These are phyloP conservation scores for Naegleria lovaniensis DNA, from an alignment of 208 protist genomes.

Conservation along the genomic window DNA sequence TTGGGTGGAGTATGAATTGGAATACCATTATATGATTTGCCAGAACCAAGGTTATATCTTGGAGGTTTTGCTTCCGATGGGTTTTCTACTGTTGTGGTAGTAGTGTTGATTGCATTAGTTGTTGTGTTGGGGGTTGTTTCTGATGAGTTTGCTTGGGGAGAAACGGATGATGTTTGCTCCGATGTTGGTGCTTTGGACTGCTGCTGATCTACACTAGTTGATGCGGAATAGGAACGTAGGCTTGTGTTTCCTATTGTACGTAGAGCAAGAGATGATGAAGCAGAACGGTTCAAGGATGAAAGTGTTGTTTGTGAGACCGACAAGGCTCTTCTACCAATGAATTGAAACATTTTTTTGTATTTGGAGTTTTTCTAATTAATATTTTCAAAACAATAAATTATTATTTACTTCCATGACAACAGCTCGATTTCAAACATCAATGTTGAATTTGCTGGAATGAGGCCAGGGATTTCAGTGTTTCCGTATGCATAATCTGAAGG, in stretches of 20 bases:
- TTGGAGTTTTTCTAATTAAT: no score
- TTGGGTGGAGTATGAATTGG: background rate
- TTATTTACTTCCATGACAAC: constrained; percentile 50
- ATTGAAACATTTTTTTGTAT: no score
- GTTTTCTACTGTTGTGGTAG: background rate
- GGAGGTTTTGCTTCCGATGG: background rate
- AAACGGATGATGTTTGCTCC: background rate
- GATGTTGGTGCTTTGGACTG: background rate
- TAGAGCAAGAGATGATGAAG: no score
- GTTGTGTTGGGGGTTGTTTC: background rate
- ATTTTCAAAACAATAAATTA: no score
- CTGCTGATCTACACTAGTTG: background rate
- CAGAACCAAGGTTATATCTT: background rate
- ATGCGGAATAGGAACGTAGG: background rate
- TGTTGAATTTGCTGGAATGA: constrained; percentile 70
- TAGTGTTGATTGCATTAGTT: no score
- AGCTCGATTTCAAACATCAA: constrained; percentile 81
- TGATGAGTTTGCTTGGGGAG: no score
- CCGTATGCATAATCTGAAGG: constrained; percentile 72
- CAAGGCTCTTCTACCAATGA: no score
- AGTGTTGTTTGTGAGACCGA: no score
- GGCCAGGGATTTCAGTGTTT: constrained; percentile 52
- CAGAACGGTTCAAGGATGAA: no score
- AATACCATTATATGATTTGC: background rate
- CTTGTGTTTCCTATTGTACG: no score